A percentile compares a stretch with the other conserved stretches of the same genome.
phyloP scores from a whole-genome alignment of 2,329 filamentous ascomycete species.

The Exophiala aquamarina region DNA sequence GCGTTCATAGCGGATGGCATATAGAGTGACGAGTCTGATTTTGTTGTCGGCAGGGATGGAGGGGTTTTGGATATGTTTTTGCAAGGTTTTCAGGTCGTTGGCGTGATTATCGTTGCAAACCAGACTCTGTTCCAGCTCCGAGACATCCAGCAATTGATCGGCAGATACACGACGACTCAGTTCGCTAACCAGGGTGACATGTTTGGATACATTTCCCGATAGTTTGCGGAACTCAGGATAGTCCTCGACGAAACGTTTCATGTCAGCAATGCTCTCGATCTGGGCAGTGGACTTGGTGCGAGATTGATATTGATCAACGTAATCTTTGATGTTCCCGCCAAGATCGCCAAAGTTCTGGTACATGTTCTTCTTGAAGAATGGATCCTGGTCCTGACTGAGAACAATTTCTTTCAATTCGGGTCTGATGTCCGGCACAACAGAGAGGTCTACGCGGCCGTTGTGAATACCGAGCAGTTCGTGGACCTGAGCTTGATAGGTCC shows the following conservation, averaged over 20 bases:
- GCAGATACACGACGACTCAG: slow-evolving; percentile 83
- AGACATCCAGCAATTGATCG: slow-evolving; percentile 89
- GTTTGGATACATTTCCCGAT: slow-evolving; percentile 97
- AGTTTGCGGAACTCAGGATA: slow-evolving; percentile 97
- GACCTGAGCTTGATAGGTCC: slow-evolving; percentile 99
- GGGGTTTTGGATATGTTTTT: slow-evolving; percentile 79
- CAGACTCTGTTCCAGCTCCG: slow-evolving; percentile 92
- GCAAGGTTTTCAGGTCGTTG: slow-evolving; percentile 86
- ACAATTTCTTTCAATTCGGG: slow-evolving; percentile 93
- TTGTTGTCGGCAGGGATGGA: slow-evolving; percentile 79
- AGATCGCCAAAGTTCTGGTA: slow-evolving; percentile 96
- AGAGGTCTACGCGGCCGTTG: slow-evolving; percentile 90
- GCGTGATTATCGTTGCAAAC: slow-evolving; percentile 96
- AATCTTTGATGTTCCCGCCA: slow-evolving; percentile 96
- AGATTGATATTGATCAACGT: slow-evolving; percentile 95
- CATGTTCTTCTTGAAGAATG: slow-evolving; percentile 99
- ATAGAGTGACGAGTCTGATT: slow-evolving; percentile 86
- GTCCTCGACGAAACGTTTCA: slow-evolving; percentile 99
- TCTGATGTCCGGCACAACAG: slow-evolving; percentile 76
- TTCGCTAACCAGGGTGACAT: slow-evolving; percentile 93
- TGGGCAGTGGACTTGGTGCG: slow-evolving; percentile 97
- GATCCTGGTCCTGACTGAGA: slow-evolving; percentile 92
- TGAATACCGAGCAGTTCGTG: slow-evolving; percentile 92
- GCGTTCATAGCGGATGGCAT: slow-evolving; percentile 88
- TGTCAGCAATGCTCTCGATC: slow-evolving; percentile 94